phyloP scores from a whole-genome alignment of 192 early-diverging fungal genomes.

The Globomyces pollinis-pini region DNA sequence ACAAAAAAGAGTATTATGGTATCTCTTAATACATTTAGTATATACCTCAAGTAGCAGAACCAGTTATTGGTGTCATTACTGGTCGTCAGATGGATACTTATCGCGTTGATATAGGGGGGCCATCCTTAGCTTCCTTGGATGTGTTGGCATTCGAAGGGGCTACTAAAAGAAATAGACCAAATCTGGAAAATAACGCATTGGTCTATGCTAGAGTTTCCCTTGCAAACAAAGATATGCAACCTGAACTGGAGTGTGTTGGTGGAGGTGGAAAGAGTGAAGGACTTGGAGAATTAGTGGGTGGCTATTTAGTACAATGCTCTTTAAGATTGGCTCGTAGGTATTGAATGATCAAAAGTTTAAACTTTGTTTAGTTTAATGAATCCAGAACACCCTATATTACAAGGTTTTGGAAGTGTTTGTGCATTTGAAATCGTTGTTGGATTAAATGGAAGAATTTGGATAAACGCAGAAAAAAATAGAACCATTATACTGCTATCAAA shows the following conservation, averaged over 20 bases:
- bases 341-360: background rate
- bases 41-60: constrained; percentile 76
- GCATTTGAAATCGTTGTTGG: constrained; percentile 88
- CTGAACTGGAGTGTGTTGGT: constrained; percentile 89
- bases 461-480: constrained; percentile 74
- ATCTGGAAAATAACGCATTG: constrained; percentile 63
- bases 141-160: constrained; percentile 89
- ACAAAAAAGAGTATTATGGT: constrained; percentile 8
- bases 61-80: constrained; percentile 75
- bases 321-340: constrained; percentile 67
- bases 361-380: constrained; percentile 51
- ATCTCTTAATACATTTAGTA: too few relatives aligned
- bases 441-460: constrained; percentile 92
- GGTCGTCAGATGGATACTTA: constrained; percentile 64
- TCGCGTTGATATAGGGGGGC: constrained; percentile 88
- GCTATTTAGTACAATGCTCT: constrained; percentile 75
- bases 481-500: too few relatives aligned
- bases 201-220: constrained; percentile 78
- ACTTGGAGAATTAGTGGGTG: constrained; percentile 79
- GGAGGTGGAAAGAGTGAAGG: constrained; percentile 79
- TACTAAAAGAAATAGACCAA: constrained; percentile 83
- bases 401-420: constrained; percentile 58
- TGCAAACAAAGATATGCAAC: constrained; percentile 95
- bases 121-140: constrained; percentile 72
- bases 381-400: constrained; percentile 62